These are phyloP conservation scores for Ceratobasidium sp. DNA, from an alignment of 1,284 basidiomycete genomes.

Conservation along the genomic window DNA sequence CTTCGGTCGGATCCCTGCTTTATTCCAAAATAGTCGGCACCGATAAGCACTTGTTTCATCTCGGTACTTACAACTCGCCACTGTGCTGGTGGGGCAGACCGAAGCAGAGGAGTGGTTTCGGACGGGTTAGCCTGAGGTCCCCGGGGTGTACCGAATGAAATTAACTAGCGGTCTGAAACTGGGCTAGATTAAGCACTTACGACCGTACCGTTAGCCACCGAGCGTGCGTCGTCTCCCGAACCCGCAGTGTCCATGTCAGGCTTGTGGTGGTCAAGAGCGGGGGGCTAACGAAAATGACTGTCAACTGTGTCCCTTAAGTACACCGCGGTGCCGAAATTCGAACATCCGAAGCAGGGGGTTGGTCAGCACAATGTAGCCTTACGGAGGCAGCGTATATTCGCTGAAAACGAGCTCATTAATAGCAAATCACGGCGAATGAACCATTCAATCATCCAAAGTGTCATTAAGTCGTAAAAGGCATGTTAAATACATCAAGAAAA, in stretches of 20 bases:
- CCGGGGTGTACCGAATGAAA: neutral
- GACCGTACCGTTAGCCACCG: constrained; percentile 13
- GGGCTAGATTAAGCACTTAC: neutral
- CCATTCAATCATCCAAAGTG: neutral
- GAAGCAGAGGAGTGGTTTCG: constrained; percentile 10
- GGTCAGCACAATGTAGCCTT: neutral
- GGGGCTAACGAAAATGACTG: neutral
- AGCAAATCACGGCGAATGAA: neutral
- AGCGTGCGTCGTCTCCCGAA: constrained; percentile 5
- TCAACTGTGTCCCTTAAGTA: neutral
- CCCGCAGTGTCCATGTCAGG: constrained; percentile 3
- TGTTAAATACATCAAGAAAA: neutral
- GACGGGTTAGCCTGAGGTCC: neutral
- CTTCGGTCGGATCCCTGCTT: constrained; percentile 34
- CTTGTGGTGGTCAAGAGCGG: neutral
- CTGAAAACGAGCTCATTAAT: neutral
- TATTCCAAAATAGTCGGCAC: neutral
- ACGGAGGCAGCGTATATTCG: neutral
- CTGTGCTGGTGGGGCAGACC: neutral
- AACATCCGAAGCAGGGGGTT: neutral
- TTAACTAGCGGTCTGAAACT: neutral
- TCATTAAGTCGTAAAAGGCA: neutral
- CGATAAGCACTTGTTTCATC: neutral
- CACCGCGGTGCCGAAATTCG: neutral
- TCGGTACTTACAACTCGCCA: constrained; percentile 19